Percentiles rank a stretch among this genome's conserved stretches.
These are phyloP conservation scores for Puccinia coronata DNA, from an alignment of 1,284 basidiomycete genomes.

Conservation along the genomic window DNA sequence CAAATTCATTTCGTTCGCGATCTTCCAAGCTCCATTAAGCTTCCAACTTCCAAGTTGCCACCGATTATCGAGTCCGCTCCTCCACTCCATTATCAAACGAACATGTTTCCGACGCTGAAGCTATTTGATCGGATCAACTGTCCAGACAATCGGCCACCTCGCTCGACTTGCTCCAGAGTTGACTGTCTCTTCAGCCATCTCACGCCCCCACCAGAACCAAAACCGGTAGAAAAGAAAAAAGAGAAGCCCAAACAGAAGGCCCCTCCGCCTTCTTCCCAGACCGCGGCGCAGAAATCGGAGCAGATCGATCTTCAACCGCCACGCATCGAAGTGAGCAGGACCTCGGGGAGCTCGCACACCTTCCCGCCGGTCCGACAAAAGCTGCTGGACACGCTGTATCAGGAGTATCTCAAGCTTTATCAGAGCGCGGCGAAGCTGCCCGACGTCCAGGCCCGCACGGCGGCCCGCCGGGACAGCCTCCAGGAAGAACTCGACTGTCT, in stretches of 20 bases:
- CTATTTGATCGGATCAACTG: constrained; percentile 69
- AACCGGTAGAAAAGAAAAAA: not conserved
- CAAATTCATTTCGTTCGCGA: no score
- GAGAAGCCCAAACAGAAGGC: not conserved
- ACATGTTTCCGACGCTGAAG: constrained; percentile 69
- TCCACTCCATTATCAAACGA: not conserved
- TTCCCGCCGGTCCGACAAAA: constrained; percentile 69
- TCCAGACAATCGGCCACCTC: constrained; percentile 64
- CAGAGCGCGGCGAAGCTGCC: constrained; percentile 63
- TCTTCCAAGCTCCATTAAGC: no score
- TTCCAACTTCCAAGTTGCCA: no score
- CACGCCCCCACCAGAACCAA: not conserved
- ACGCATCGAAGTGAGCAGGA: constrained; percentile 68
- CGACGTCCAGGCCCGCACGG: constrained; percentile 59
- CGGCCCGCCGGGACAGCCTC: constrained; percentile 73
- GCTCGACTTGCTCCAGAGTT: constrained; percentile 31
- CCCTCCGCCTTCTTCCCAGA: not conserved
- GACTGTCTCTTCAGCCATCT: constrained; percentile 49
- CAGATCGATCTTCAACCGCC: constrained; percentile 60
- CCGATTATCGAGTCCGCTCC: no score
- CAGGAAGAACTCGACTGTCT: constrained; percentile 76
- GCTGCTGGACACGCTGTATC: constrained; percentile 63
- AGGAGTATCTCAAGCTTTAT: constrained; percentile 71
- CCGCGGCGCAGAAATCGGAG: constrained; percentile 60
- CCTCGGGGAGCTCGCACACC: constrained; percentile 65